Base-by-base conservation (phyloP, 371 early-diverging fungal genomes). In the Cokeromyces recurvatus region DNA sequence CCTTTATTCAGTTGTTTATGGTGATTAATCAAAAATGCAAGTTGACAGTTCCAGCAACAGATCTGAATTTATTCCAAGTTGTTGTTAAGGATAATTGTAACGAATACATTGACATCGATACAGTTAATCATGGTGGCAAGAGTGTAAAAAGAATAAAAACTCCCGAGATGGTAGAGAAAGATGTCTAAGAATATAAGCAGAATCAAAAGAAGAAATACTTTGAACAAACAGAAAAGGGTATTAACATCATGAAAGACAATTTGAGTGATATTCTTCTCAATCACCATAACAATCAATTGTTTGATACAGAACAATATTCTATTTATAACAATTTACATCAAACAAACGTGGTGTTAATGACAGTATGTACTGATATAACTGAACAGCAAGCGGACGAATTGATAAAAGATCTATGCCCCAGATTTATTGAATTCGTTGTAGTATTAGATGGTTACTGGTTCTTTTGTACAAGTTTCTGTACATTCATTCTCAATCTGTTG, bases 271-370 rank as follows among this genome's bases (percentile, higher is more conserved):
- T 22, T 38, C 38, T 38, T 38, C 22, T 22, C 38, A 38, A 38
- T 38, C 38, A 38, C 38, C 38, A 38, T 6, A 38, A 22, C 38
- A 38, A 38, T 38, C 38, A 38, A 38, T 38, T 38, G 38, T 38
- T 40, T 27, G 41, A 40, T 40, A 40, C 41, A n/a, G n/a, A n/a
- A n/a, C n/a, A n/a, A n/a, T n/a, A 38, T 22, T 38, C 38, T 22
- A 22, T 38, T 10, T 38, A 38, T 14, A 38, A 38, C 38, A 38
- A 38, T 16, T 17, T 14, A 36, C 17, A 16, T 19, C 37, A 36
- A 36, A 36, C 9, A 36, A 36, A 36, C 37, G 17, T 36, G 37
- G 37, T 36, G 37, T 36, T 36, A 36, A 36, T 36, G 37, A 36
- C 9, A 36, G 37, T 16, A 36, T 36, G 37, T 36, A 36, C 9